A percentile compares a stretch with the other conserved stretches of the same genome.
phyloP scores from a whole-genome alignment of 2,329 filamentous ascomycete species.

The Chaetomium olivaceum region DNA sequence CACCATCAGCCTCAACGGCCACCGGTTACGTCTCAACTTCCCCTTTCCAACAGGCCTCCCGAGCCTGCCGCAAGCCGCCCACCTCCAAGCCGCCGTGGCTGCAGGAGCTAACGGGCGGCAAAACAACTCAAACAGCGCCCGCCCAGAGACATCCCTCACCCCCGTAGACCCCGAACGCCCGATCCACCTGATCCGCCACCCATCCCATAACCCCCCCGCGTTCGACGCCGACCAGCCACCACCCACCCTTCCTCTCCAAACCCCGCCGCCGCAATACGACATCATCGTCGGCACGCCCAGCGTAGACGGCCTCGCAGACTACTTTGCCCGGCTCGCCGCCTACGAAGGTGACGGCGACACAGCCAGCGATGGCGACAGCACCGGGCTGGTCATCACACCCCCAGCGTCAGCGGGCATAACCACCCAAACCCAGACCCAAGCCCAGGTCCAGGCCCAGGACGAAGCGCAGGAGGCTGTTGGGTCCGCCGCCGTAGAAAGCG shows the following conservation, averaged over 20 bases:
- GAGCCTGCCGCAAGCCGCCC: slow-evolving; percentile 52
- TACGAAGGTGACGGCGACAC: slow-evolving; percentile 51
- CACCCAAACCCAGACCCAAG: too few species aligned
- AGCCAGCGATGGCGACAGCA: background rate
- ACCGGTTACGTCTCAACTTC: slow-evolving; percentile 27
- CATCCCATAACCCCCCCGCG: slow-evolving; percentile 84
- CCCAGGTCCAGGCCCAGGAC: background rate
- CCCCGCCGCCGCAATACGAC: slow-evolving; percentile 84
- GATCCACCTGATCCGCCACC: slow-evolving; percentile 79
- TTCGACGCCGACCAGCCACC: slow-evolving; percentile 81
- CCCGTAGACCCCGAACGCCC: slow-evolving; percentile 57
- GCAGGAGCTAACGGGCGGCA: slow-evolving; percentile 22
- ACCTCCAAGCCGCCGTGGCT: slow-evolving; percentile 43
- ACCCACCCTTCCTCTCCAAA: slow-evolving; percentile 63
- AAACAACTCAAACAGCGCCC: slow-evolving; percentile 27
- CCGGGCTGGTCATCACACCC: background rate
- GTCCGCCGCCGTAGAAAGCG: background rate
- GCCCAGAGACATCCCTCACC: slow-evolving; percentile 34
- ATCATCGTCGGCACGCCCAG: slow-evolving; percentile 69
- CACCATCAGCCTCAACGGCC: slow-evolving; percentile 17
- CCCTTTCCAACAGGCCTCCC: slow-evolving; percentile 41
- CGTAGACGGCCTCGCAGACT: slow-evolving; percentile 75
- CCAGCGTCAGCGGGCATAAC: too few species aligned
- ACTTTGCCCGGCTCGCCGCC: slow-evolving; percentile 78
- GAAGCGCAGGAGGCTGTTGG: too few species aligned